A percentile compares a stretch with the other conserved stretches of the same genome.
These are phyloP conservation scores for Quercus variabilis DNA, from an alignment of 306 rosid species.

Conservation along the genomic window DNA sequence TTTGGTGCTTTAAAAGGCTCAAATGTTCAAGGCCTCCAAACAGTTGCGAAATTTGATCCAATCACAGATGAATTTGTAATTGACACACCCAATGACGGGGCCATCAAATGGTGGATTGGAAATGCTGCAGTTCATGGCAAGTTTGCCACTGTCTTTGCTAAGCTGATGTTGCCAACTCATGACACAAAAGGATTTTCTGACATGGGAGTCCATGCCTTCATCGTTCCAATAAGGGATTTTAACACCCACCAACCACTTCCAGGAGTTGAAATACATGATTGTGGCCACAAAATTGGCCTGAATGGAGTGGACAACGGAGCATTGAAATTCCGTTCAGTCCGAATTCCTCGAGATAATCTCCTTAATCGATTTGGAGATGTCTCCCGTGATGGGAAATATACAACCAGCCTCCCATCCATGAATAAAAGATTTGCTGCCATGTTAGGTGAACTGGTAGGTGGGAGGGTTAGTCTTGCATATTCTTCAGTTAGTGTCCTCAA, in stretches of 20 bases:
- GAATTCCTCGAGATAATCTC: conserved; percentile 95
- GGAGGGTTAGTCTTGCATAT: conserved; percentile 93
- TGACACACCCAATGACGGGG: conserved; percentile 92
- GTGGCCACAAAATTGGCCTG: conserved; percentile 93
- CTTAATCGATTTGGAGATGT: conserved; percentile 95
- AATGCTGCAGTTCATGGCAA: conserved; percentile 99
- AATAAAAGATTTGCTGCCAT: conserved; percentile 93
- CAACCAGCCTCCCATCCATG: conserved; percentile 68
- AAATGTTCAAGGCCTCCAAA: conserved; percentile 96
- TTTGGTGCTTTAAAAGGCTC: conserved; percentile 55
- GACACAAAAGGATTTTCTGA: conserved; percentile 64
- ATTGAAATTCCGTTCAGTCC: conserved; percentile 70
- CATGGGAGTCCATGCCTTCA: conserved; percentile 98
- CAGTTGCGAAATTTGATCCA: conserved; percentile 79
- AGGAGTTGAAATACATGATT: conserved; percentile 93
- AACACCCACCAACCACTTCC: conserved; percentile 85
- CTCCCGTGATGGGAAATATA: conserved; percentile 85
- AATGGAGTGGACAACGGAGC: conserved; percentile 99
- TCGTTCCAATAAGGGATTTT: conserved; percentile 87
- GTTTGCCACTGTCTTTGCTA: conserved; percentile 88
- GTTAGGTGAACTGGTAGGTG: conserved; percentile 96
- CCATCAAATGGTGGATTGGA: conserved; percentile 99
- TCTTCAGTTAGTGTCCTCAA: conserved; percentile 89
- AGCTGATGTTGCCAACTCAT: conserved; percentile 66
- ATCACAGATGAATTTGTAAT: conserved; percentile 76